phyloP scores from a whole-genome alignment of 73 alveolate species.

The Uronychia binucleata region DNA sequence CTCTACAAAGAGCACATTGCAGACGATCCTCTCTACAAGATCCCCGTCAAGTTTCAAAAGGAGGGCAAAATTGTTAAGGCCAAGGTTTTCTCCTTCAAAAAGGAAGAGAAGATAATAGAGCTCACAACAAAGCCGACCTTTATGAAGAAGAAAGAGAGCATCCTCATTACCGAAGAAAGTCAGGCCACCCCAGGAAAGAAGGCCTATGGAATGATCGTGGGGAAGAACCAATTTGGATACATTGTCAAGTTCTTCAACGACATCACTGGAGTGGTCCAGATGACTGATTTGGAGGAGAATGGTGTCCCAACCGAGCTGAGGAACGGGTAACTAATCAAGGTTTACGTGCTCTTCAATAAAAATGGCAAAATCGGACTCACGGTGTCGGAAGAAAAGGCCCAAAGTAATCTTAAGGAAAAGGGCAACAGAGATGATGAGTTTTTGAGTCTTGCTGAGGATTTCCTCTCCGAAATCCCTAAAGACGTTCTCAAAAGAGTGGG shows the following conservation, averaged over 20 bases:
- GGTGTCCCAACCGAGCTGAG: background rate
- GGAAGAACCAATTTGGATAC: slow-evolving; percentile 42
- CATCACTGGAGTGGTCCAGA: slow-evolving; percentile 27
- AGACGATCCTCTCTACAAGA: slow-evolving; percentile 48
- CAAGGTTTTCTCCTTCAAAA: slow-evolving; percentile 32
- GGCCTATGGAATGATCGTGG: slow-evolving; percentile 45
- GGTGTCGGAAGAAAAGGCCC: slow-evolving; percentile 28
- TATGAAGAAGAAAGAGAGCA: slow-evolving; percentile 25
- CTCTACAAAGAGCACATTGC: slow-evolving; percentile 48
- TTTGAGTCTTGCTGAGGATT: background rate
- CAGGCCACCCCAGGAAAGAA: slow-evolving; percentile 24
- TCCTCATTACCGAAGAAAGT: background rate
- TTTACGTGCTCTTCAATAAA: slow-evolving; percentile 53
- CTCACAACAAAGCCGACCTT: slow-evolving; percentile 52
- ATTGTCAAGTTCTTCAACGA: slow-evolving; percentile 54
- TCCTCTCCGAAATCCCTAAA: background rate
- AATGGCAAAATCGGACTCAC: slow-evolving; percentile 28
- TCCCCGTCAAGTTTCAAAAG: slow-evolving; percentile 20
- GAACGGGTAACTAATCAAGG: slow-evolving; percentile 40
- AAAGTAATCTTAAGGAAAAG: background rate
- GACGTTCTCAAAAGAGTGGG: background rate
- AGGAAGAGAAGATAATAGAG: slow-evolving; percentile 28
- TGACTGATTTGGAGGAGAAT: slow-evolving; percentile 37
- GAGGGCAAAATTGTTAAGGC: slow-evolving; percentile 30
- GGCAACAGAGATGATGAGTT: background rate